These are phyloP conservation scores for Epicoccum sorghinum DNA, from an alignment of 2,329 filamentous ascomycete genomes.

Conservation along the genomic window DNA sequence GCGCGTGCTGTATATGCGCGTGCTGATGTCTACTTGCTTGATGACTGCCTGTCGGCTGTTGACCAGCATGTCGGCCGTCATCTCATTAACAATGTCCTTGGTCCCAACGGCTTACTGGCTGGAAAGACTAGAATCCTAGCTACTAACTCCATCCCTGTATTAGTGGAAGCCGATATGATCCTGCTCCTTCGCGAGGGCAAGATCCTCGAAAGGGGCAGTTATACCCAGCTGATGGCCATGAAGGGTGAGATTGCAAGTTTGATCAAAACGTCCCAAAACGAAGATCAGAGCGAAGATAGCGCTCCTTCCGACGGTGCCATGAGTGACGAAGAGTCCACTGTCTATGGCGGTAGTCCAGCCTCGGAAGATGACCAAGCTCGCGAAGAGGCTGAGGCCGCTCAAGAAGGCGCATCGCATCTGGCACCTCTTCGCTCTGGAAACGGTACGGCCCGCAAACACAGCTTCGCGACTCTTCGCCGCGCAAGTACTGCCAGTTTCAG, in stretches of 20 bases:
- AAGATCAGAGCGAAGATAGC: conserved; percentile 54
- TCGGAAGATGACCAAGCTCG: conserved; percentile 57
- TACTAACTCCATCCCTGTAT: conserved; percentile 91
- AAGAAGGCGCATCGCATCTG: conserved; percentile 74
- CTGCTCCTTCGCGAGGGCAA: conserved; percentile 81
- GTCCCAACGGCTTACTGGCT: conserved; percentile 78
- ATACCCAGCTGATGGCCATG: conserved; percentile 88
- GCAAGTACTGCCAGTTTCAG: conserved; percentile 91
- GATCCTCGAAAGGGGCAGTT: conserved; percentile 87
- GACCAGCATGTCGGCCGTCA: conserved; percentile 96
- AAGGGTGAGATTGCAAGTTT: conserved; percentile 88
- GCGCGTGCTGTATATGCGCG: conserved; percentile 94
- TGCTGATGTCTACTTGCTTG: conserved; percentile 93
- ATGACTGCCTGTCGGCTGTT: conserved; percentile 95
- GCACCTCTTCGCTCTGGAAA: conserved; percentile 70
- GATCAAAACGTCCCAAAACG: conserved; percentile 73
- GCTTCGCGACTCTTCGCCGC: conserved; percentile 80
- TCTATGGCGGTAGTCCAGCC: conserved; percentile 58
- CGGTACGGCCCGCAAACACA: conserved; percentile 67
- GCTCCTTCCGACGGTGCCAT: conserved; percentile 60
- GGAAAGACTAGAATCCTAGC: conserved; percentile 91
- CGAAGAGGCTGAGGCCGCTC: conserved; percentile 63
- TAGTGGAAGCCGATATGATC: conserved; percentile 89
- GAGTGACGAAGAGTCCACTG: conserved; percentile 72
- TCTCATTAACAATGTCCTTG: conserved; percentile 92